These are phyloP conservation scores for Metschnikowia proteae DNA, from an alignment of 805 yeast genomes.

Conservation along the genomic window DNA sequence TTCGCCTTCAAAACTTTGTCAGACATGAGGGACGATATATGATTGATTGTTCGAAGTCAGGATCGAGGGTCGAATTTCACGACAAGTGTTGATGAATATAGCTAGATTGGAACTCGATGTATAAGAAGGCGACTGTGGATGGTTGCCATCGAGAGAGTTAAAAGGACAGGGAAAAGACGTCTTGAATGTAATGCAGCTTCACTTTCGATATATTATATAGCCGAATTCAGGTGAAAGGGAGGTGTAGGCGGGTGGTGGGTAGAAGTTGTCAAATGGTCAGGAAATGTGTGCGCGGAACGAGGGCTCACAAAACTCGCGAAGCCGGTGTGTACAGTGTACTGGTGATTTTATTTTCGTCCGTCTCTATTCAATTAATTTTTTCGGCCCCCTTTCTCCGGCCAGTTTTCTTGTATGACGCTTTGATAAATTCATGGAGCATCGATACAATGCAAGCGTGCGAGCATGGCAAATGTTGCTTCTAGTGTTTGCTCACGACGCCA, in stretches of 20 bases:
- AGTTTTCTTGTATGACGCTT: conserved; percentile 2
- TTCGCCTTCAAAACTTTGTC: conserved; percentile 25
- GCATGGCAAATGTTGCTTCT: background rate
- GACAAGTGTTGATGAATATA: background rate
- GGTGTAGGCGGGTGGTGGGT: background rate
- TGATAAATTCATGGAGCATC: background rate
- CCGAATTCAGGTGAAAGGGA: background rate
- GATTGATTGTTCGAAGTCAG: background rate
- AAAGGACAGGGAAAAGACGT: background rate
- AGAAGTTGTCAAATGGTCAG: background rate
- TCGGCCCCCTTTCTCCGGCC: background rate
- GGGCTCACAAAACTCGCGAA: conserved; percentile 1
- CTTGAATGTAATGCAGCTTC: background rate
- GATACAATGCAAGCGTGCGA: background rate
- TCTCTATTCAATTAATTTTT: background rate
- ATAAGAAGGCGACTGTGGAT: too few relatives aligned
- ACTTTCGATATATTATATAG: background rate
- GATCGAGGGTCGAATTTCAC: background rate
- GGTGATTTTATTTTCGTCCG: conserved; percentile 1
- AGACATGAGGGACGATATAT: background rate
- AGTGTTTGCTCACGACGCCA: background rate
- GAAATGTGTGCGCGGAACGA: conserved; percentile 2
- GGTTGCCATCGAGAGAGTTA: background rate
- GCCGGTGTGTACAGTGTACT: conserved; percentile 4
- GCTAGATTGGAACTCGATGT: background rate